phyloP scores from a whole-genome alignment of 2,329 filamentous ascomycete species.

The Epichloe bromicola region DNA sequence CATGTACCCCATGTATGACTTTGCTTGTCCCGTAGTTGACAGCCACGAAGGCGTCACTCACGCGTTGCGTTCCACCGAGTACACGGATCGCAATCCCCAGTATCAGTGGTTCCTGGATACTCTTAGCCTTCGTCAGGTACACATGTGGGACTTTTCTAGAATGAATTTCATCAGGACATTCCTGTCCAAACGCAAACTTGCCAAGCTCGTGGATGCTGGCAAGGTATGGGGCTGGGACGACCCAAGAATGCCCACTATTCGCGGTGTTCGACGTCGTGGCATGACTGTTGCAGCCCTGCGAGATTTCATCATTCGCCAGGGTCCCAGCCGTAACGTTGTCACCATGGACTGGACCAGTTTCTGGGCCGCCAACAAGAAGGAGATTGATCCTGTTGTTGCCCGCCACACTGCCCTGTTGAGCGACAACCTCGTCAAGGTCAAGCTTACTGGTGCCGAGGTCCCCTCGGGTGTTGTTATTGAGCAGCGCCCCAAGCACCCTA shows the following conservation, averaged over 20 bases:
- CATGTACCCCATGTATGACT: constrained; percentile 80
- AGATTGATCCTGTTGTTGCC: constrained; percentile 64
- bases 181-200: constrained; percentile 75
- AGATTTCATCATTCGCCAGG: constrained; percentile 76
- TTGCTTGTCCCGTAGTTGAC: constrained; percentile 73
- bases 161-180: constrained; percentile 78
- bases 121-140: constrained; percentile 59
- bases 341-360: constrained; percentile 71
- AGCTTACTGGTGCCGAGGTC: constrained; percentile 54
- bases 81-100: constrained; percentile 74
- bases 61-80: constrained; percentile 72
- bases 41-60: constrained; percentile 72
- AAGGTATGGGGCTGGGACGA: constrained; percentile 78
- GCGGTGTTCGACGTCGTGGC: constrained; percentile 64
- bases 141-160: constrained; percentile 76
- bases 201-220: constrained; percentile 65
- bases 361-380: constrained; percentile 67
- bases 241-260: constrained; percentile 73
- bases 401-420: constrained; percentile 61
- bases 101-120: constrained; percentile 77
- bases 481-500: constrained; percentile 76
- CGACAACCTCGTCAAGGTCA: constrained; percentile 58
- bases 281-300: constrained; percentile 68
- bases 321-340: constrained; percentile 71
- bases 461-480: constrained; percentile 50